Evolutionary conservation across 306 rosid species (phyloP).

Genomic region (Vachellia pachyceras): DNA sequence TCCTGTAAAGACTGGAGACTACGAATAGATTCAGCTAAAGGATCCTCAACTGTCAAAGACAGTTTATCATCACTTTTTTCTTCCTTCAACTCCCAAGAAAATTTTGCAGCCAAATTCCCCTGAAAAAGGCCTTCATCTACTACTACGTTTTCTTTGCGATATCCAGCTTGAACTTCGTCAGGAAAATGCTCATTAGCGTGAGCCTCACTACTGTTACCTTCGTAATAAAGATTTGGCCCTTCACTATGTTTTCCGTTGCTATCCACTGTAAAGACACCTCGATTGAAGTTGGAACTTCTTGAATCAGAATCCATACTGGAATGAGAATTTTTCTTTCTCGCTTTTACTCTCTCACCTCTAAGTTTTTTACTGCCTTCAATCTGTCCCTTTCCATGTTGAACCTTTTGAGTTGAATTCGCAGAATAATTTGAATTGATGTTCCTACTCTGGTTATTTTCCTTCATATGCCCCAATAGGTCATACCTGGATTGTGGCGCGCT

Average conservation of each 20-base stretch:
- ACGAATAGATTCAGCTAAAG: constrained; percentile 64
- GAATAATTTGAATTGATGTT: constrained; percentile 48
- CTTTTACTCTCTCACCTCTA: constrained; percentile 65
- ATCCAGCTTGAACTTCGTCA: constrained; percentile 61
- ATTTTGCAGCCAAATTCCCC: constrained; percentile 54
- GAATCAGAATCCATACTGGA: constrained; percentile 94
- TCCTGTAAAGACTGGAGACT: constrained; percentile 78
- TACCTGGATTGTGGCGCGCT: constrained; percentile 66
- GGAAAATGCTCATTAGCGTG: constrained; percentile 57
- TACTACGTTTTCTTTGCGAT: constrained; percentile 53
- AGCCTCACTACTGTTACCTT: constrained; percentile 66
- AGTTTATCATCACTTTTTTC: constrained; percentile 58
- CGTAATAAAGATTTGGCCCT: constrained; percentile 51
- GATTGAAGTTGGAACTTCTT: constrained; percentile 77
- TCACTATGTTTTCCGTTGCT: constrained; percentile 70
- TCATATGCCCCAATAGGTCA: constrained; percentile 33
- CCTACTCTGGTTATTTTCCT: constrained; percentile 51
- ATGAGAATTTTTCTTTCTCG: constrained; percentile 75
- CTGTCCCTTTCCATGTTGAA: constrained; percentile 60
- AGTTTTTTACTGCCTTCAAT: constrained; percentile 70
- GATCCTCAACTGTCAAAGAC: constrained; percentile 59
- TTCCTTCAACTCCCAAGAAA: constrained; percentile 58
- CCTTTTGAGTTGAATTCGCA: constrained; percentile 53
- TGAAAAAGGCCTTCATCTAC: constrained; percentile 59
- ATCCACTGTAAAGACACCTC: constrained; percentile 46